Evolutionary conservation across 768 basidiomycete genomes (phyloP).

Genomic region (Tulasnella calospora): DNA sequence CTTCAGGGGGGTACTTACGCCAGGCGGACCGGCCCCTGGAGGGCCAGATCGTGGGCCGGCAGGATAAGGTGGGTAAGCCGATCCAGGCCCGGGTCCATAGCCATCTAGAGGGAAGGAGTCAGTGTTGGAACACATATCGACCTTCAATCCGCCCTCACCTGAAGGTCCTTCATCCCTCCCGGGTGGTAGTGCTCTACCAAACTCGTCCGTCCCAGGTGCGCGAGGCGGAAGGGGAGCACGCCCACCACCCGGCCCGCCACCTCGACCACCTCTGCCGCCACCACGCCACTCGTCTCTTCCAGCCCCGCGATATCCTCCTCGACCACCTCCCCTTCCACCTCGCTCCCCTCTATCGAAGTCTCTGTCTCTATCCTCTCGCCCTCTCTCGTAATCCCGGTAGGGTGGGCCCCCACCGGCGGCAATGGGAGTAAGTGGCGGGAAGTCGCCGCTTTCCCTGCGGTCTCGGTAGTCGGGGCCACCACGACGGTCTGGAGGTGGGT

Average conservation of each 20-base stretch:
- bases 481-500: neutral
- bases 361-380: neutral
- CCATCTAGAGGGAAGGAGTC: neutral
- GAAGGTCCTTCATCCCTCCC: neutral
- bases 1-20: neutral
- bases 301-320: neutral
- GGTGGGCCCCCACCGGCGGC: slow-evolving; percentile 29
- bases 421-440: slow-evolving; percentile 11
- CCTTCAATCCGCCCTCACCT: neutral
- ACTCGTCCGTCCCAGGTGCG: slow-evolving; percentile 18
- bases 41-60: neutral
- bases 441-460: neutral
- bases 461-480: slow-evolving; percentile 24
- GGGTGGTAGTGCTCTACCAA: neutral
- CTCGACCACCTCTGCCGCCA: neutral
- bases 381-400: slow-evolving; percentile 37
- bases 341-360: slow-evolving; percentile 26
- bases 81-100: neutral
- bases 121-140: neutral
- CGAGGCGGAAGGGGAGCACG: neutral
- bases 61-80: neutral
- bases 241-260: neutral
- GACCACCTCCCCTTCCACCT: slow-evolving; percentile 14
- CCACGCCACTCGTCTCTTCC: slow-evolving; percentile 19
- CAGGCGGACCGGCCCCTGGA: neutral